phyloP scores from a whole-genome alignment of 306 rosid genomes.

The Castanospermum australe region DNA sequence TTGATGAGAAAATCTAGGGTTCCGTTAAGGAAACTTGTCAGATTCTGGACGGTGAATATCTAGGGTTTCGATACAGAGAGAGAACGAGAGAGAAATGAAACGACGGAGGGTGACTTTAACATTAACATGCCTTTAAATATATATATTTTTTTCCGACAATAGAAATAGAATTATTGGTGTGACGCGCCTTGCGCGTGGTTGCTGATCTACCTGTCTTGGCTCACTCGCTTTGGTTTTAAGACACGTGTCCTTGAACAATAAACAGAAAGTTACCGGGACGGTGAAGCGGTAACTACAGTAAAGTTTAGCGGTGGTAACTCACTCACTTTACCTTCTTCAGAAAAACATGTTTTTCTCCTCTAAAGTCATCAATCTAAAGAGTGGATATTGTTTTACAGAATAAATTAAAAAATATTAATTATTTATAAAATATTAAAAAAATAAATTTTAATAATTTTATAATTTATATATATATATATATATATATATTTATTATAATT shows the following conservation, averaged over 20 bases:
- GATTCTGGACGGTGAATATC: slow-evolving; percentile 11
- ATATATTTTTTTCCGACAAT: background rate
- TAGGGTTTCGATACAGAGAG: background rate
- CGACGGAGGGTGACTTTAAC: slow-evolving; percentile 14
- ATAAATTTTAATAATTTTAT: too few species aligned
- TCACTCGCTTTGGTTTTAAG: background rate
- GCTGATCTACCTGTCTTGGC: background rate
- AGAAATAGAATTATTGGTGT: slow-evolving; percentile 6
- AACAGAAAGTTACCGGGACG: background rate
- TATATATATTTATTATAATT: too few species aligned
- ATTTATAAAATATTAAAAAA: too few species aligned
- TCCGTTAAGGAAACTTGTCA: slow-evolving; percentile 5
- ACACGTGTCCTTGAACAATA: background rate
- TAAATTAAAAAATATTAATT: too few species aligned
- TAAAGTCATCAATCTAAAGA: too few species aligned
- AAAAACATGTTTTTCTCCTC: too few species aligned
- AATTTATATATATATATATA: too few species aligned
- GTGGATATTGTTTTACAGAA: too few species aligned
- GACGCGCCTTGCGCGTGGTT: background rate
- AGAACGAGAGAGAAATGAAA: slow-evolving; percentile 5
- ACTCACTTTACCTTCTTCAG: too few species aligned
- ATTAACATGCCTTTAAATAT: slow-evolving; percentile 16
- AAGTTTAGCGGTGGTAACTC: too few species aligned
- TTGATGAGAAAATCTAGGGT: slow-evolving; percentile 39
- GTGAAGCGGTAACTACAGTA: background rate